Evolutionary conservation across 805 yeast genomes (phyloP).

Genomic region (Priceomyces haplophilus): DNA sequence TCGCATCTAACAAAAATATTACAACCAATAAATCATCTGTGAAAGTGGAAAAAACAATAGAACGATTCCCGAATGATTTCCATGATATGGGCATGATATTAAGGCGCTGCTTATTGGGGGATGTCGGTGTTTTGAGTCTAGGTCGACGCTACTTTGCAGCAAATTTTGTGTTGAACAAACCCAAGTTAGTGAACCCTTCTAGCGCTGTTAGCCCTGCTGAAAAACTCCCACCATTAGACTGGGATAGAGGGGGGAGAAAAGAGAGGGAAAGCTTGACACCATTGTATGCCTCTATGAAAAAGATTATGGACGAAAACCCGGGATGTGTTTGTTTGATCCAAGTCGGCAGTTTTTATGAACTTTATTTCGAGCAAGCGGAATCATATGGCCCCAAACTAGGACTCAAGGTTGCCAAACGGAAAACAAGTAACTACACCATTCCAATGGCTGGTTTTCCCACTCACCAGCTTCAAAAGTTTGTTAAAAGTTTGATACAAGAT

Average conservation of each 20-base stretch:
- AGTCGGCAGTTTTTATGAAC: conserved; percentile 83
- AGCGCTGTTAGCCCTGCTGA: neutral
- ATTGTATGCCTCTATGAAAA: conserved; percentile 30
- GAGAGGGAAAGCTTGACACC: conserved; percentile 31
- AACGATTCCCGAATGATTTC: no score
- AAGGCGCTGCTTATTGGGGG: neutral
- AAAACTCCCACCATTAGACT: conserved; percentile 13
- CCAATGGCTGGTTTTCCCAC: conserved; percentile 94
- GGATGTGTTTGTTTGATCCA: conserved; percentile 54
- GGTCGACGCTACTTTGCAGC: neutral
- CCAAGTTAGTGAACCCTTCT: neutral
- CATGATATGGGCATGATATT: neutral
- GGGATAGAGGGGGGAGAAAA: conserved; percentile 43
- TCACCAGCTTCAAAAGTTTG: conserved; percentile 64
- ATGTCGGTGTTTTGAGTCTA: neutral
- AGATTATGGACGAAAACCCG: conserved; percentile 31
- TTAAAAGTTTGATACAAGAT: conserved; percentile 69
- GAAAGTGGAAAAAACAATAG: no score
- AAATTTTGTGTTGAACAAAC: neutral
- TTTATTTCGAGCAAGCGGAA: conserved; percentile 87
- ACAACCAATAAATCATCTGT: no score
- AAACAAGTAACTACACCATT: conserved; percentile 40
- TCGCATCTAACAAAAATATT: neutral
- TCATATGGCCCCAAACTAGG: conserved; percentile 68
- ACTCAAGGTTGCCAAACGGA: conserved; percentile 61